Evolutionary conservation across 2,329 filamentous ascomycete genomes (phyloP), one percentile per base, ranked within the genome.

Genomic region (Neofusicoccum cordaticola): DNA sequence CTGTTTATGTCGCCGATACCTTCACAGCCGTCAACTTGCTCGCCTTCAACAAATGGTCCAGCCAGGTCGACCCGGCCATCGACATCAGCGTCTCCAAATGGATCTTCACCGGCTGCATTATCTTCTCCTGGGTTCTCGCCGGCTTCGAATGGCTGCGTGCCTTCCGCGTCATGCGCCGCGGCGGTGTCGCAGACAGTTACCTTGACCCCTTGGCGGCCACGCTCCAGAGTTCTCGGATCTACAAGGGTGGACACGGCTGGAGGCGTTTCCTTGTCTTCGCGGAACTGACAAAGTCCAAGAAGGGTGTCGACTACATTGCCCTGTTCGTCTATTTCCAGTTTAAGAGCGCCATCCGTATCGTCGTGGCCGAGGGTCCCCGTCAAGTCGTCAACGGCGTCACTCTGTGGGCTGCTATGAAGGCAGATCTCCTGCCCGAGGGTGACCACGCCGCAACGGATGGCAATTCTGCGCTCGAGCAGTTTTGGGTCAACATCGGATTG

Each of bases 11-110:
- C 34, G 90, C 96, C 74, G 94, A 98, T 79, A 93, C 89, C 67
- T 98, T 97, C 75, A 97, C 93, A 4, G 93, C 93, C 67, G 86
- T 97, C 79, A 96, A 97, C 68, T 83, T 99, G 45, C 85, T 99
- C 58, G 90, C 86, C 64, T 97, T 97, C 80, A 87, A 96, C 79
- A 87, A 87, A 66, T 98, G 93, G 93, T 91, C 92, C 1, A 92
- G 90, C 62, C 85, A 91, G 69, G 90, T 98, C 70, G 80, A 92
- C 70, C 93, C 93, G 1, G 85, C 86, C 45, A 90, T 98, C 68
- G 85, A 88, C 3, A 87, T 96, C 72, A 81, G 86, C 56, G 85
- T 94, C 62, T 90, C 92, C 12, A 96, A 95, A 80, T 97, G 93
- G 93, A 93, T 99, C 75, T 99, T 98, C 75, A 90, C 92, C 34